Base-by-base conservation (phyloP, 2,329 filamentous ascomycete genomes). In the Fusarium continuum region DNA sequence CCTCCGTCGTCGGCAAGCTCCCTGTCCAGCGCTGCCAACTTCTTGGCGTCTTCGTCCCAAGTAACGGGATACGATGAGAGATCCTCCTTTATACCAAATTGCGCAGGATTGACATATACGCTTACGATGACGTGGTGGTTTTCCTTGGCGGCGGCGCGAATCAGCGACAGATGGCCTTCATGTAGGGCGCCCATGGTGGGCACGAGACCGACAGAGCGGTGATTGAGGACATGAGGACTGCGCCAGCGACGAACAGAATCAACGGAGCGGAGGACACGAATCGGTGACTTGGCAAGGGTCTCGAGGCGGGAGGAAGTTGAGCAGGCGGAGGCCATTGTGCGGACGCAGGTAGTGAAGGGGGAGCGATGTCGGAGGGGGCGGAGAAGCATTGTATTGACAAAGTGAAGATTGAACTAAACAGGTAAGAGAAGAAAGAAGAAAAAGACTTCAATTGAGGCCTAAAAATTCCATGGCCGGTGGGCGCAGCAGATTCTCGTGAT, bases 101-200 rank as follows among this genome's bases (percentile, higher is more conserved):
- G 95, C 2, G 95, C 95, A 5, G 95, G 95, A 76, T 99, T 99
- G 72, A 99, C 91, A 76, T 94, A 99, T 68, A 98, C 89, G 73
- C 90, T 93, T 52, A 99, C 91, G 61, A 97, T 88, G 53, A 98
- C 91, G 69, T 93, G 86, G 65, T 91, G 90, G 78, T 93, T 95
- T 70, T 96, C 92, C 41, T 83, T 81, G 2, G 93, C 93, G 4
- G 95, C 95, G 68, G 88, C 85, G 56, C 92, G 90, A 71, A 97
- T 90, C 19, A 99, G 85, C 4, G 91, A 91, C 46, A 97, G 78
- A 78, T 99, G 95, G 34, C 95, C 95, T 51, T 88, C 85, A 77
- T 99, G 95, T n/a, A 99, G 84, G 44, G 95, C 95, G 62, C 95
- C 95, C 95, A 99, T 98, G 26, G 95, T 99, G 2, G 95, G 95